Percentiles rank a stretch among this genome's conserved stretches.
These are phyloP conservation scores for Neurospora sp. DNA, from an alignment of 495 filamentous ascomycete species.

Conservation along the genomic window DNA sequence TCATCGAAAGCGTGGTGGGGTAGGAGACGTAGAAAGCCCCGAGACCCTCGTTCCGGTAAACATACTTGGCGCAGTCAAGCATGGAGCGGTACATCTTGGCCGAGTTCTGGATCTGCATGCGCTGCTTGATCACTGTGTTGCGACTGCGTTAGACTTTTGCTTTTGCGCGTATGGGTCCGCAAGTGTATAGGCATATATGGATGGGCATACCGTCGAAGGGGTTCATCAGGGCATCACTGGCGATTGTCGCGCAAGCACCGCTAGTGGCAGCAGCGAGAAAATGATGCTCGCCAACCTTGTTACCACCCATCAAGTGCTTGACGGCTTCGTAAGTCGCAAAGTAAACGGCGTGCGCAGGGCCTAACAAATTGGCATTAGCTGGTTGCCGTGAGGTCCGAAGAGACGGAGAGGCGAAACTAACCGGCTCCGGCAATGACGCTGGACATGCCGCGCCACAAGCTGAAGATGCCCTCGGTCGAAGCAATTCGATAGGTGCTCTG, in stretches of 20 bases:
- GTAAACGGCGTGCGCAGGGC: slow-evolving; percentile 94
- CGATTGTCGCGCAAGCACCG: slow-evolving; percentile 89
- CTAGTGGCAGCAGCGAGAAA: slow-evolving; percentile 85
- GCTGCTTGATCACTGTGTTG: slow-evolving; percentile 85
- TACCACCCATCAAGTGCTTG: slow-evolving; percentile 91
- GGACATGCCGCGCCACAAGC: slow-evolving; percentile 92
- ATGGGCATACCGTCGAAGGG: slow-evolving; percentile 83
- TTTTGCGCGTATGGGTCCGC: not conserved
- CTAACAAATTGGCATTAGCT: slow-evolving; percentile 37
- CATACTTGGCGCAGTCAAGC: slow-evolving; percentile 69
- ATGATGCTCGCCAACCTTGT: slow-evolving; percentile 80
- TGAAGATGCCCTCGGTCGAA: slow-evolving; percentile 75
- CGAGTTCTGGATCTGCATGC: slow-evolving; percentile 98
- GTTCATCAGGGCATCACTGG: slow-evolving; percentile 97
- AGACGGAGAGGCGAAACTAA: slow-evolving; percentile 32
- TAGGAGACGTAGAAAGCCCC: slow-evolving; percentile 97
- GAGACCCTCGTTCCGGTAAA: slow-evolving; percentile 82
- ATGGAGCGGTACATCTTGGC: slow-evolving; percentile 70
- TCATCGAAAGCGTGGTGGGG: slow-evolving; percentile 97
- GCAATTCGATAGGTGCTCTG: slow-evolving; percentile 89
- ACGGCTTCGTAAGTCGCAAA: slow-evolving; percentile 97
- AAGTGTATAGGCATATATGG: not conserved
- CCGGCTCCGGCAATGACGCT: slow-evolving; percentile 94
- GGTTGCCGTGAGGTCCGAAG: slow-evolving; percentile 1
- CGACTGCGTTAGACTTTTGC: slow-evolving; percentile 9